Evolutionary conservation across 2,329 filamentous ascomycete genomes (phyloP), one percentile per base, ranked within the genome.

Genomic region (Penicillium sp.): DNA sequence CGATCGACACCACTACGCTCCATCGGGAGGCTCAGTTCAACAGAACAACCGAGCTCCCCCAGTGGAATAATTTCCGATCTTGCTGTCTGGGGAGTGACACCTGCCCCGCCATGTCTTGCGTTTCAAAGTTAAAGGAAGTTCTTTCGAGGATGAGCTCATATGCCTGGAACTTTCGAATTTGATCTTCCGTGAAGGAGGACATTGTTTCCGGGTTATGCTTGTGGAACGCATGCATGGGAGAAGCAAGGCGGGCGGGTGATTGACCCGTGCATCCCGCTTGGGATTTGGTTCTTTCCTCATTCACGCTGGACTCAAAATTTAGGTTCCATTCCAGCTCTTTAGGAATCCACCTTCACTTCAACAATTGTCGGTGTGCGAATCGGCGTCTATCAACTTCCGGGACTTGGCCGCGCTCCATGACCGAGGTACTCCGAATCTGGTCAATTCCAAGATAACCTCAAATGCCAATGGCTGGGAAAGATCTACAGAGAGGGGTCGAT

Each of bases 1-100:
- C 53, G 61, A 64, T 61, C 16, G 56, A 60, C 43, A 61, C 16
- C 16, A 21, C 38, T 21, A 40, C 48, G 1, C 45, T 59, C 18
- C 31, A 49, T 48, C 50, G 22, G 16, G 21, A 31, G 14, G 24
- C 27, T 53, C 46, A 34, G 45, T 42, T 53, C 50, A 43, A 32
- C 45, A 43, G 42, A 44, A 24, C 27, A 32, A 44, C 27, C 24
- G 42, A 44, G 42, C 42, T 44, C 42, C 42, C 24, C 16, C 24
- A 31, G 22, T 31, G 42, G 27, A 31, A 31, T 44, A 29, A 32
- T 44, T 44, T 44, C 42, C 38, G 38, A 40, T 40, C 38, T 40
- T n/a, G 38, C 38, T 21, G 38, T 40, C 38, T 11, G 38, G 38
- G 38, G 38, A 21, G 38, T 40, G 18, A 18, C 38, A 40, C 14